These are phyloP conservation scores for Dactylis glomerata DNA, from an alignment of 176 grass and related monocot genomes.

Conservation along the genomic window DNA sequence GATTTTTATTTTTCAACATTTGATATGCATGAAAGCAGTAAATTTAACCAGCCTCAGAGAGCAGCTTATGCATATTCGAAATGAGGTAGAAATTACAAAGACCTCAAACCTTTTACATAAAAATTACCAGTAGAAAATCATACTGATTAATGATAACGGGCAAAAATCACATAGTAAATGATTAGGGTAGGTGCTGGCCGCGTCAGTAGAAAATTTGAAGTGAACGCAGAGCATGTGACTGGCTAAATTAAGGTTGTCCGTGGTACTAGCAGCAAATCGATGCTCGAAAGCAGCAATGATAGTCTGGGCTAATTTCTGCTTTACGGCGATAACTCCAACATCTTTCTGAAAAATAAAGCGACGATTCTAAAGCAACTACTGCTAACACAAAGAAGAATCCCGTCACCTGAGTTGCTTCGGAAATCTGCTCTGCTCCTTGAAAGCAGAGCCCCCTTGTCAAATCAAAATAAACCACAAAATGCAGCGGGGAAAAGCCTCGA, in stretches of 20 bases:
- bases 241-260: background rate
- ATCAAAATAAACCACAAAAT: background rate
- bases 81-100: background rate
- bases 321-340: background rate
- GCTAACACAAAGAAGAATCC: background rate
- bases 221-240: background rate
- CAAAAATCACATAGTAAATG: background rate
- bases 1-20: background rate
- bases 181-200: too few relatives aligned
- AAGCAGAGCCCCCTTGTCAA: conserved; percentile 27
- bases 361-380: background rate
- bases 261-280: background rate
- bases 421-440: conserved; percentile 37
- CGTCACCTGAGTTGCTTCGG: background rate
- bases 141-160: background rate
- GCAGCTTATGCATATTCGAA: background rate
- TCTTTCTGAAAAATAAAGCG: background rate
- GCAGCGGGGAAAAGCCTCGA: conserved; percentile 20
- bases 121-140: background rate
- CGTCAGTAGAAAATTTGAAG: background rate
- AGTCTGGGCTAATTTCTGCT: background rate
- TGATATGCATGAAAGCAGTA: background rate
- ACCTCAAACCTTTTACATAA: background rate
- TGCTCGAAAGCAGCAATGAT: background rate
- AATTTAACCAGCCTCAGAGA: background rate